A percentile compares a stretch with the other conserved stretches of the same genome.
phyloP scores from a whole-genome alignment of 2,329 filamentous ascomycete species.

The Phaeosphaeria sp. region DNA sequence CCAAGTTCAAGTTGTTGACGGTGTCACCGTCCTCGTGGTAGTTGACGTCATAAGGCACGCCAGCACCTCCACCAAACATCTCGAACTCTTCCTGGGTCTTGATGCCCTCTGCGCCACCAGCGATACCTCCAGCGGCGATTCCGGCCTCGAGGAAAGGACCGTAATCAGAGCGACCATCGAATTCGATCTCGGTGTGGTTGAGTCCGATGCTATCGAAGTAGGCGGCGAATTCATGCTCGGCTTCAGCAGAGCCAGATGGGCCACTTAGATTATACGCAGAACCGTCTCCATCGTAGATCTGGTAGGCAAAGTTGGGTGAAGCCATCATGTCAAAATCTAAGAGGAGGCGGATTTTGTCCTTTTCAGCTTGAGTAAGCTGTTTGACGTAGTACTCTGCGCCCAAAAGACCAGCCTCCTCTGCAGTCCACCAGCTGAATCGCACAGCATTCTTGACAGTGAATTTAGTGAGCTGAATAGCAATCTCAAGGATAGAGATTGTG shows the following conservation, averaged over 20 bases:
- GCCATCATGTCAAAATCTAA: constrained; percentile 54
- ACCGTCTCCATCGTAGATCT: constrained; percentile 48
- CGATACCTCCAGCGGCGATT: constrained; percentile 46
- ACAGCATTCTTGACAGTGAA: constrained; percentile 49
- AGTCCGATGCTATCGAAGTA: constrained; percentile 37
- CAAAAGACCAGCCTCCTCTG: constrained; percentile 47
- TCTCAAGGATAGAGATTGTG: constrained; percentile 44
- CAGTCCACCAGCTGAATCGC: constrained; percentile 49
- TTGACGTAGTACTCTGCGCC: constrained; percentile 46
- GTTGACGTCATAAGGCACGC: constrained; percentile 38
- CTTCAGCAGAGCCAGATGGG: constrained; percentile 38
- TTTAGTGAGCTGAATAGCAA: constrained; percentile 46
- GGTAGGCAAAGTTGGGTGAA: constrained; percentile 44
- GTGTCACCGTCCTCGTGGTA: constrained; percentile 48
- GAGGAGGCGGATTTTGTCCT: constrained; percentile 46
- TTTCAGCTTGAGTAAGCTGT: constrained; percentile 29
- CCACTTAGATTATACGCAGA: constrained; percentile 38
- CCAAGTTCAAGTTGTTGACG: constrained; percentile 41
- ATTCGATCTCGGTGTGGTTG: constrained; percentile 40
- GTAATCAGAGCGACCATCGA: constrained; percentile 50
- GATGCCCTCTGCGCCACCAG: constrained; percentile 47
- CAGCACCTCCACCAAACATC: constrained; percentile 43
- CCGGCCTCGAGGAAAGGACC: constrained; percentile 43
- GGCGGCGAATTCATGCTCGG: constrained; percentile 43
- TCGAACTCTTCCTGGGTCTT: constrained; percentile 46